A percentile compares a stretch with the other conserved stretches of the same genome.
Evolutionary conservation across 1,284 basidiomycete genomes (phyloP).

Genomic region (Pascua guehoae): DNA sequence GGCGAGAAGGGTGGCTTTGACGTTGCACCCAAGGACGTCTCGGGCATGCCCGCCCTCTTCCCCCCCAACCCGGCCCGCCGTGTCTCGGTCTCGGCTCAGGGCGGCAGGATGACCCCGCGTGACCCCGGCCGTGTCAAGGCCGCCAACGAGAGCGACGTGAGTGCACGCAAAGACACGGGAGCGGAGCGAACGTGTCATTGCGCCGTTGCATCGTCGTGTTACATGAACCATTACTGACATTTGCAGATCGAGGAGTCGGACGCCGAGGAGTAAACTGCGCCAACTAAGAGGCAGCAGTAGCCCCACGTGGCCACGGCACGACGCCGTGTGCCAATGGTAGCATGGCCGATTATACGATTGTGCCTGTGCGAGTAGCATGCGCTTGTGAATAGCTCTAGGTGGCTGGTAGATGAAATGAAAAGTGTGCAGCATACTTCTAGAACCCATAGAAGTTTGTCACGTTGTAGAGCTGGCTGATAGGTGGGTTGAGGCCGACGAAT

Average conservation of each 20-base stretch:
- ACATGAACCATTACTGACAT: conserved; percentile 10
- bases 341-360: no score
- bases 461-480: no score
- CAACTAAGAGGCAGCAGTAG: neutral
- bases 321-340: neutral
- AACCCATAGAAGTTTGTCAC: no score
- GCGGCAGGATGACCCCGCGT: conserved; percentile 13
- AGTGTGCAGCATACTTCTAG: no score
- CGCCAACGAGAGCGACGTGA: conserved; percentile 47
- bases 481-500: no score
- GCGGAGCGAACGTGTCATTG: neutral
- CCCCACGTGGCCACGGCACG: neutral
- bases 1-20: conserved; percentile 8
- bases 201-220: neutral
- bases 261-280: conserved; percentile 23
- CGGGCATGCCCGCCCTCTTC: conserved; percentile 34
- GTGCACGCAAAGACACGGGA: conserved; percentile 4
- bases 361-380: no score
- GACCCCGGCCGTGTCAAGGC: conserved; percentile 28
- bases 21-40: conserved; percentile 32
- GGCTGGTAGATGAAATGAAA: no score
- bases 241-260: conserved; percentile 46
- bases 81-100: conserved; percentile 22
- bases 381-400: no score
- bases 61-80: conserved; percentile 46